These are phyloP conservation scores for Colletotrichum chlorophyti DNA, from an alignment of 2,329 filamentous ascomycete species.

Conservation along the genomic window DNA sequence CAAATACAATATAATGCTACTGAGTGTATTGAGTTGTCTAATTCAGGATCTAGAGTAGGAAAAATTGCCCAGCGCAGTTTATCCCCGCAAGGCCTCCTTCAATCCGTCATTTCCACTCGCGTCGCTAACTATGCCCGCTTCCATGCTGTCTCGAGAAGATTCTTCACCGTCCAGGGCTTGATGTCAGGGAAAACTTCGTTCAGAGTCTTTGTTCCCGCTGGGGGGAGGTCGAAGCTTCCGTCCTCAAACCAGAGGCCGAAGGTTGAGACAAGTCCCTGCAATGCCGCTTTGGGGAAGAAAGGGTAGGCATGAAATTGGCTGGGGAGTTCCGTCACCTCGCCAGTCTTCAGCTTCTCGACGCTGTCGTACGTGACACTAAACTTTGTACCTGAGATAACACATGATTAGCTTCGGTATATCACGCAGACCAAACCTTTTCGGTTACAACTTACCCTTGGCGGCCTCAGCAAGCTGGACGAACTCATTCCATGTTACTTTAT, in stretches of 20 bases:
- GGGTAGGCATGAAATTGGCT: constrained; percentile 32
- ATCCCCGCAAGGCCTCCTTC: too few species aligned
- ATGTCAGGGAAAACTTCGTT: constrained; percentile 31
- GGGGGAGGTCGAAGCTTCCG: constrained; percentile 30
- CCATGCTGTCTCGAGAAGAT: constrained; percentile 33
- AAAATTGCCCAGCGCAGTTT: too few species aligned
- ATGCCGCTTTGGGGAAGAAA: constrained; percentile 34
- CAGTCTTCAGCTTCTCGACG: constrained; percentile 39
- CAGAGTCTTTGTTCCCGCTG: constrained; percentile 28
- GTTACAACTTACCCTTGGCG: constrained; percentile 40
- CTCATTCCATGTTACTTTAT: constrained; percentile 51
- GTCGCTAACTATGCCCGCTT: constrained; percentile 12
- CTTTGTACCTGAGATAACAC: constrained; percentile 34
- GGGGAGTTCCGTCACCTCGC: constrained; percentile 42
- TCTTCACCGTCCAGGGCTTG: constrained; percentile 34
- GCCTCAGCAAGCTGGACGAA: constrained; percentile 46
- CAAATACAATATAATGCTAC: too few species aligned
- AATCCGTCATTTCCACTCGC: too few species aligned
- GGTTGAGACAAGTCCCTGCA: constrained; percentile 31
- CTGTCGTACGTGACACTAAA: constrained; percentile 42
- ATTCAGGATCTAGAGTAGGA: too few species aligned
- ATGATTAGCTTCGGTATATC: neutral
- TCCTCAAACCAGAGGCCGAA: constrained; percentile 34
- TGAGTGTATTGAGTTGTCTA: too few species aligned
- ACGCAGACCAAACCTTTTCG: neutral